Evolutionary conservation across 805 yeast genomes (phyloP).

Genomic region (Candida gorgasii): DNA sequence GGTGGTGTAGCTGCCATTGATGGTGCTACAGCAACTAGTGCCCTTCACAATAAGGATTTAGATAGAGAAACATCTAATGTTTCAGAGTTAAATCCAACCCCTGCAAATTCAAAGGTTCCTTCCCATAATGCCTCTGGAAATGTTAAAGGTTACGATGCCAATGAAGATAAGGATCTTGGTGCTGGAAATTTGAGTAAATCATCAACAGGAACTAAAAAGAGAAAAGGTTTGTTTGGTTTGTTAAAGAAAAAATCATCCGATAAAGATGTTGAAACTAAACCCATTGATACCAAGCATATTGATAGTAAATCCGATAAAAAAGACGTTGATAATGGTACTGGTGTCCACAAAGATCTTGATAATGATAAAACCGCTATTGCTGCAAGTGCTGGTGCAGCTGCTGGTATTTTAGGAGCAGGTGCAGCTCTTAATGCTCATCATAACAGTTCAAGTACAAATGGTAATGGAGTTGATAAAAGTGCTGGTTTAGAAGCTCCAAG

Average conservation of each 20-base stretch:
- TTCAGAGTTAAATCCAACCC: constrained; percentile 7
- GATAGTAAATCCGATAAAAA: constrained; percentile 37
- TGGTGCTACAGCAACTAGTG: not conserved
- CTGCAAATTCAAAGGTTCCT: constrained; percentile 8
- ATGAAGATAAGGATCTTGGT: constrained; percentile 1
- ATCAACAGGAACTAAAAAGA: constrained; percentile 1
- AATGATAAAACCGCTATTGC: not conserved
- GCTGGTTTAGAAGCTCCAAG: constrained; percentile 4
- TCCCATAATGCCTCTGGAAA: constrained; percentile 5
- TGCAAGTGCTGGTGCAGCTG: constrained; percentile 9
- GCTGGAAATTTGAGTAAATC: not conserved
- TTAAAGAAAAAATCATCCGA: constrained; percentile 1
- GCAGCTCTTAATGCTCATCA: not conserved
- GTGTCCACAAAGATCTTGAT: constrained; percentile 6
- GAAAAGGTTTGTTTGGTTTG: constrained; percentile 6
- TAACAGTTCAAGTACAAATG: not conserved
- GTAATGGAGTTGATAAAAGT: not conserved
- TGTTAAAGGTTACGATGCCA: constrained; percentile 1
- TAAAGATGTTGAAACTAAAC: not conserved
- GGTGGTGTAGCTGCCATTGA: not conserved
- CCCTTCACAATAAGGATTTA: not conserved
- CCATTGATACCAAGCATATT: not conserved
- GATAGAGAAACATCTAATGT: constrained; percentile 1
- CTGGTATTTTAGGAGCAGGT: constrained; percentile 1
- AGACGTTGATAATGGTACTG: constrained; percentile 1